Evolutionary conservation across 192 early-diverging fungal genomes (phyloP), one percentile per base, ranked within the genome.

Genomic region (Mortierella claussenii): DNA sequence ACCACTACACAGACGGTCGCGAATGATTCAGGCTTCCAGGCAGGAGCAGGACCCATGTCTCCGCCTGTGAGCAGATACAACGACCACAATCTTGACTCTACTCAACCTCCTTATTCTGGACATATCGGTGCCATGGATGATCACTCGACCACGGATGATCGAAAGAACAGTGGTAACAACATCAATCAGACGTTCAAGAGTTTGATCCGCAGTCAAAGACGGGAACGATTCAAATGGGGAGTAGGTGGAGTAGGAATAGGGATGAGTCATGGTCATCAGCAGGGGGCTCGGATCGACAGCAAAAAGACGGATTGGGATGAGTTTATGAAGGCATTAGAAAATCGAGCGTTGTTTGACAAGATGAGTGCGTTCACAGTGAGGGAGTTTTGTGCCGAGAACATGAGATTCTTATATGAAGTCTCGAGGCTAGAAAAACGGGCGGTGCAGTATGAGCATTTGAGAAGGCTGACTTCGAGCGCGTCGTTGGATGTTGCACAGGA

Each of bases 351-450:
- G 24, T 76, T 76, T 42, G 53, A 67, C 11, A 52, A 46, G 17
- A 36, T 76, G 36, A 76, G 73, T 37, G 61, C 58, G 17, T 76
- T 76, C 30, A 76, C 73, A 0, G 73, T 76, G 18, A 33, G 64
- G 44, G 73, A 76, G 46, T 76, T 76, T 28, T 76, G 73, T 62
- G 73, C 73, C 10, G 73, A 76, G 37, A 76, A 76, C 48, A 76
- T 53, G 20, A 44, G 73, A 9, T 76, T 76, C 28, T 40, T 76
- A 4, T 76, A 76, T 18, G 73, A 76, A 31, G 73, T 76, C 1
- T 61, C 64, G 6, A 56, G 73, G 3, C 15, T 76, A 37, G 73
- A 76, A 40, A 60, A 55, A 47, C 46, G 73, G 28, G 73, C 73
- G 4, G 12, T 55, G 0, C 73, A 76, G 21, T 76, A 76, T 43